A percentile compares a stretch with the other conserved stretches of the same genome.
phyloP scores from a whole-genome alignment of 2,329 filamentous ascomycete genomes.

The Curvularia eragrostidis region DNA sequence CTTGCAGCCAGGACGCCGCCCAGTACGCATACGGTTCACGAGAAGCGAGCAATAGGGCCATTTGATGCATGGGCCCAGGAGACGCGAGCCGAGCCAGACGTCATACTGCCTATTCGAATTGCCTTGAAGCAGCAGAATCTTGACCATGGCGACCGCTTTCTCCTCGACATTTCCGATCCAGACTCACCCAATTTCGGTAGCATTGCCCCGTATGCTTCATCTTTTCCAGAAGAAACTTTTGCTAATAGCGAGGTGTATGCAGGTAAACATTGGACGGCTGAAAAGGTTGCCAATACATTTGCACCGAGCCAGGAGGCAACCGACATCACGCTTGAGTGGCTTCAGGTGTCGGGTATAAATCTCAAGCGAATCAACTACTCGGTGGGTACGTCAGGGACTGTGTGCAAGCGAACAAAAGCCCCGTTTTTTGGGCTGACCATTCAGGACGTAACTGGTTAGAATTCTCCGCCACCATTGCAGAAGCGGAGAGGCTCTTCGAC shows the following conservation, averaged over 20 bases:
- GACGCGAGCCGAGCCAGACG: slow-evolving; percentile 21
- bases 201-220: background rate
- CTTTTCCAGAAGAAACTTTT: background rate
- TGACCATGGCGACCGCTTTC: slow-evolving; percentile 21
- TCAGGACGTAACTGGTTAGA: slow-evolving; percentile 23
- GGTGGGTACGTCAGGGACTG: slow-evolving; percentile 7
- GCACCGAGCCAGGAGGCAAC: slow-evolving; percentile 23
- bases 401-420: background rate
- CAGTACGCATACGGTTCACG: slow-evolving; percentile 17
- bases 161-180: slow-evolving; percentile 26
- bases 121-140: slow-evolving; percentile 24
- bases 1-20: slow-evolving; percentile 12
- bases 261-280: slow-evolving; percentile 26
- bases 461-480: slow-evolving; percentile 18
- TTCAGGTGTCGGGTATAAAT: slow-evolving; percentile 22
- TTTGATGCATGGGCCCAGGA: slow-evolving; percentile 22
- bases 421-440: background rate
- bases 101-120: slow-evolving; percentile 21
- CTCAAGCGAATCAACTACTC: slow-evolving; percentile 21
- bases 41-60: slow-evolving; percentile 20
- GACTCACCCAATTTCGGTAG: slow-evolving; percentile 27
- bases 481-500: slow-evolving; percentile 20
- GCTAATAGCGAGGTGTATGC: background rate
- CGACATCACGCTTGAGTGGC: slow-evolving; percentile 24
- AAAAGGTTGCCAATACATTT: slow-evolving; percentile 24